Evolutionary conservation across 345 rosid genomes (phyloP).

Genomic region (Citrus reticulata): DNA sequence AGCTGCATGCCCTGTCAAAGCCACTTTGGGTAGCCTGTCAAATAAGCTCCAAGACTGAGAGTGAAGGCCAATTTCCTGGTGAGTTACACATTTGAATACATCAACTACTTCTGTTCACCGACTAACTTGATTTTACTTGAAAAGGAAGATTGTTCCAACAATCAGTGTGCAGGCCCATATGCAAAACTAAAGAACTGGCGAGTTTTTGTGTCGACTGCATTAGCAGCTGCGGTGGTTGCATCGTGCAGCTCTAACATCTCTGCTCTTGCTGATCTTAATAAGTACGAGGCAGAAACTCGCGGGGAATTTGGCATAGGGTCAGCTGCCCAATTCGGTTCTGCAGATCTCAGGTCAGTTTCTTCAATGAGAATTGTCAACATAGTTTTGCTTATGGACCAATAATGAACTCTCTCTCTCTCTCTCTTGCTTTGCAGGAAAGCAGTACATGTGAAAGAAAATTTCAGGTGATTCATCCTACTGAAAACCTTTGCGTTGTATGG

Average conservation of each 20-base stretch:
- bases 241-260: conserved; percentile 46
- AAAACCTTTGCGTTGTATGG: background rate
- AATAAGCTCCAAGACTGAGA: conserved; percentile 11
- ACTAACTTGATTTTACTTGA: conserved; percentile 29
- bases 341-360: conserved; percentile 61
- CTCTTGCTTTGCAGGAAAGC: conserved; percentile 58
- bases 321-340: conserved; percentile 88
- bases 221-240: conserved; percentile 58
- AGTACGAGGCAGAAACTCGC: conserved; percentile 73
- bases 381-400: background rate
- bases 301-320: conserved; percentile 95
- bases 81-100: conserved; percentile 10
- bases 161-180: conserved; percentile 12
- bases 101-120: background rate
- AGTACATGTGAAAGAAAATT: conserved; percentile 73
- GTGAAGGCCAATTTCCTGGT: conserved; percentile 18
- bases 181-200: conserved; percentile 46
- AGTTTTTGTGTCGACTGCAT: conserved; percentile 52
- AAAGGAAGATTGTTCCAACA: conserved; percentile 46
- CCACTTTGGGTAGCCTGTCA: conserved; percentile 24
- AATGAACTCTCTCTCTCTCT: conserved; percentile 11
- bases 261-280: conserved; percentile 81
- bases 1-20: conserved; percentile 15
- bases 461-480: conserved; percentile 42
- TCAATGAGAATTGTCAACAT: background rate